Evolutionary conservation across 2,329 filamentous ascomycete genomes (phyloP), one percentile per base, ranked within the genome.

Genomic region (Ceratocystis smalleyi): DNA sequence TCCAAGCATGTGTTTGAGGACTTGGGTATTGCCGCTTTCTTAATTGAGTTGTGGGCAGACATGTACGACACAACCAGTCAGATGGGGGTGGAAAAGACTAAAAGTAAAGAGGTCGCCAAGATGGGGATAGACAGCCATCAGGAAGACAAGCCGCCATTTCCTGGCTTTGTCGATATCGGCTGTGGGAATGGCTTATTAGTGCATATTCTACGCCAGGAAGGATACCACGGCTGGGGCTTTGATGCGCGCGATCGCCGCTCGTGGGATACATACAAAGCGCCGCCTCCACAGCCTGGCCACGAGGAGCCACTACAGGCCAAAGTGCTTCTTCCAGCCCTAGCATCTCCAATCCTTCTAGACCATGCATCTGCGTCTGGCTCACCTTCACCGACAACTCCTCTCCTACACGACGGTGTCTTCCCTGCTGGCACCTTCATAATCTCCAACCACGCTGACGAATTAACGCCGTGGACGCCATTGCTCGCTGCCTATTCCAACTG

Each of bases 1-100:
- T 78, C 78, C 17, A 99, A 97, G 73, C 91, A 97, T 71, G 90
- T 97, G 2, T 97, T 96, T 73, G 94, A 99, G 72, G 92, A 97
- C 71, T 76, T 99, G 22, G 82, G 84, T 3, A 96, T 99, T 67
- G 88, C 92, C 0, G 88, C 92, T 0, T 99, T 96, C 70, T 77
- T 97, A 62, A 89, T 97, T 30, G 91, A 96, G 76, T 76, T 97
- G 1, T 99, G 94, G 94, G 75, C 77, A 12, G 83, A 87, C 65
- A 92, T 96, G 85, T 97, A 97, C 72, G 30, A 19, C 54, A 24
- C n/a, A n/a, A 24, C 47, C 47, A 51, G 8, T 15, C 47, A 51
- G 47, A 22, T 51, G 47, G n/a, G 22, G 12, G 47, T 10, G n/a
- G 47, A n/a, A 51, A 24, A 55, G 22, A 8, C 3, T 17, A 17